phyloP scores from a whole-genome alignment of 768 basidiomycete genomes.

The Sarcomyxa edulis region DNA sequence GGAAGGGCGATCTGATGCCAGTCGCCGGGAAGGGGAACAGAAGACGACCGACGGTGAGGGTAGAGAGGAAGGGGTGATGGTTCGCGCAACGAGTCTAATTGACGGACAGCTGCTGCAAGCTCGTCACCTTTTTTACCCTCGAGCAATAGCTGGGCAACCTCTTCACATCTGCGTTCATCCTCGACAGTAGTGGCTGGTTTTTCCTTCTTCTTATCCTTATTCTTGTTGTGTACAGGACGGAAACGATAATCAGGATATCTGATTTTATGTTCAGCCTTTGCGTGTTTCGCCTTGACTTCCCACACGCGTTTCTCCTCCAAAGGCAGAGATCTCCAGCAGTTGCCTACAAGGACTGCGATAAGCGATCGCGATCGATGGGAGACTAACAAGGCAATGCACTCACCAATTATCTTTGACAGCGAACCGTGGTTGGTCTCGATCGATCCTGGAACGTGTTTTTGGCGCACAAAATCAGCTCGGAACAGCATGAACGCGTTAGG shows the following conservation, averaged over 20 bases:
- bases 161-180: conserved; percentile 64
- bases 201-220: conserved; percentile 35
- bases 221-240: conserved; percentile 50
- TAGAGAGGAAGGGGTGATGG: conserved; percentile 18
- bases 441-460: conserved; percentile 72
- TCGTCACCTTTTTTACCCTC: conserved; percentile 69
- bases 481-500: conserved; percentile 88
- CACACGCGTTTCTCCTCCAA: conserved; percentile 67
- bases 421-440: conserved; percentile 77
- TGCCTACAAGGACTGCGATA: conserved; percentile 41
- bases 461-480: conserved; percentile 75
- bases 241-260: conserved; percentile 65
- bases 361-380: conserved; percentile 22
- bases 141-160: conserved; percentile 58
- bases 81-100: conserved; percentile 35
- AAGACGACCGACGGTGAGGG: conserved; percentile 52
- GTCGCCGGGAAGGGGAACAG: conserved; percentile 53
- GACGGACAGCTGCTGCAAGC: conserved; percentile 55
- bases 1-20: conserved; percentile 37
- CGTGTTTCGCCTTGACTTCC: conserved; percentile 69
- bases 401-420: conserved; percentile 68
- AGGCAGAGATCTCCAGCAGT: conserved; percentile 71
- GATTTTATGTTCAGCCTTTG: conserved; percentile 66
- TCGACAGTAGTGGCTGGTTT: conserved; percentile 35
- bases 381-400: conserved; percentile 23